A percentile compares a stretch with the other conserved stretches of the same genome.
These are phyloP conservation scores for Hibiscus syriacus DNA, from an alignment of 345 rosid species.

Conservation along the genomic window DNA sequence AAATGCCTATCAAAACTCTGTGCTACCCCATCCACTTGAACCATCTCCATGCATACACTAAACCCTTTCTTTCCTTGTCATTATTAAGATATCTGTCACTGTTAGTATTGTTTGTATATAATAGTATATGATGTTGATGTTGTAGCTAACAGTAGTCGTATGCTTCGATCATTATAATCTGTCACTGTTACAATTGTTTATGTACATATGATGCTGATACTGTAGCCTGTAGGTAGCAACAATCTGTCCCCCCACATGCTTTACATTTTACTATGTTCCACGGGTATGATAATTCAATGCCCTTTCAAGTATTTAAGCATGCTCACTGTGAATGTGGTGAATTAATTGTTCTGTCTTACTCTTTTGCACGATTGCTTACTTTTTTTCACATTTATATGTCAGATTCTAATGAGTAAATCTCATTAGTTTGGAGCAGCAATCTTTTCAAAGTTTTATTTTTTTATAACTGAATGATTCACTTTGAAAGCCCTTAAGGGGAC, in stretches of 20 bases:
- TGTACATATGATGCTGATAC: no score
- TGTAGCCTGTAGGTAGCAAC: not conserved
- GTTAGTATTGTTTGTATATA: not conserved
- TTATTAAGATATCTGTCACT: not conserved
- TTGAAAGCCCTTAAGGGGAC: slow-evolving; percentile 13
- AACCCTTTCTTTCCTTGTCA: not conserved
- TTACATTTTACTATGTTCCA: no score
- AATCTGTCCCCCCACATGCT: slow-evolving; percentile 4
- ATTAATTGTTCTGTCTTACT: not conserved
- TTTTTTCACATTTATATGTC: slow-evolving; percentile 17
- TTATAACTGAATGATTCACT: slow-evolving; percentile 7
- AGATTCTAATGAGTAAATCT: slow-evolving; percentile 20
- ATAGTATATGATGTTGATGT: not conserved
- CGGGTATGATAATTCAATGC: not conserved
- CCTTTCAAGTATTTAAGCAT: slow-evolving; percentile 8
- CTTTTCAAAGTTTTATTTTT: slow-evolving; percentile 4
- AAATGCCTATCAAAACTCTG: not conserved
- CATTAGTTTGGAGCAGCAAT: slow-evolving; percentile 15
- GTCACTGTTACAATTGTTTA: not conserved
- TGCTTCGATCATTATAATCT: not conserved
- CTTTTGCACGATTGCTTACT: slow-evolving; percentile 18
- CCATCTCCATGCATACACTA: not conserved
- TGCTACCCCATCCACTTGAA: not conserved
- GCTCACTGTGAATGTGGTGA: slow-evolving; percentile 2
- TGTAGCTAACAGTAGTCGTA: not conserved